Evolutionary conservation across 2,329 filamentous ascomycete genomes (phyloP).

Genomic region (Pseudogymnoascus destructans): DNA sequence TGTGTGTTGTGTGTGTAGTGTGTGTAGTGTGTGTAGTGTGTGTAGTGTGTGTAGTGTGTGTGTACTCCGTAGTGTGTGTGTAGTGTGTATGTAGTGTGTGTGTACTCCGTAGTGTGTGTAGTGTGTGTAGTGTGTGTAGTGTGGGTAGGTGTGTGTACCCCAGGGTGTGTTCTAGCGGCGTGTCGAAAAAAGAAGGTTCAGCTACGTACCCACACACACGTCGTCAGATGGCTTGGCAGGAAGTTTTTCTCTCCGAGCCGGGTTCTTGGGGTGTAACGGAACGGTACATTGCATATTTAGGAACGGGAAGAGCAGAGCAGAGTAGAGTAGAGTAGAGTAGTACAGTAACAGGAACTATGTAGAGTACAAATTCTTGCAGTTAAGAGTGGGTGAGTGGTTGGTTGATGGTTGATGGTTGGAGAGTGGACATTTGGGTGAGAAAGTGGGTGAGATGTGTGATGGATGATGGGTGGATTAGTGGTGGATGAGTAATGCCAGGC

Average conservation of each 20-base stretch:
- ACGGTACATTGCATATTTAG: not conserved
- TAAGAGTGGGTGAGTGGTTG: too few relatives aligned
- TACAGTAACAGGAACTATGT: too few relatives aligned
- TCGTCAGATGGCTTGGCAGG: not conserved
- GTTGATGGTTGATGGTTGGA: not conserved
- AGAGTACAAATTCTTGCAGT: too few relatives aligned
- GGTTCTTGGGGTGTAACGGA: not conserved
- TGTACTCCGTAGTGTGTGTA: not conserved
- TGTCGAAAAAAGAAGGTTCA: not conserved
- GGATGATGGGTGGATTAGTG: not conserved
- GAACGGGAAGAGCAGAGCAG: too few relatives aligned
- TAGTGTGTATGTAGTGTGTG: too few relatives aligned
- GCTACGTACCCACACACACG: not conserved
- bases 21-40: too few relatives aligned
- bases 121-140: too few relatives aligned
- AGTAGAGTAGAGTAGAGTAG: too few relatives aligned
- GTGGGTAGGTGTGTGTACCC: not conserved
- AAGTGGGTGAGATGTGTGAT: not conserved
- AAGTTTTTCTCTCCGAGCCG: not conserved
- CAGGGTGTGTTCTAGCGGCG: not conserved
- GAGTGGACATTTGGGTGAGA: not conserved
- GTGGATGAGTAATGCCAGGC: not conserved
- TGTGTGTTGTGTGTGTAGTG: too few relatives aligned
- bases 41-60: too few relatives aligned
- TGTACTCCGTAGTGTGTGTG: not conserved